Conservation (phyloP, 441 rosid species). For the Erodium moschatum region DNA sequence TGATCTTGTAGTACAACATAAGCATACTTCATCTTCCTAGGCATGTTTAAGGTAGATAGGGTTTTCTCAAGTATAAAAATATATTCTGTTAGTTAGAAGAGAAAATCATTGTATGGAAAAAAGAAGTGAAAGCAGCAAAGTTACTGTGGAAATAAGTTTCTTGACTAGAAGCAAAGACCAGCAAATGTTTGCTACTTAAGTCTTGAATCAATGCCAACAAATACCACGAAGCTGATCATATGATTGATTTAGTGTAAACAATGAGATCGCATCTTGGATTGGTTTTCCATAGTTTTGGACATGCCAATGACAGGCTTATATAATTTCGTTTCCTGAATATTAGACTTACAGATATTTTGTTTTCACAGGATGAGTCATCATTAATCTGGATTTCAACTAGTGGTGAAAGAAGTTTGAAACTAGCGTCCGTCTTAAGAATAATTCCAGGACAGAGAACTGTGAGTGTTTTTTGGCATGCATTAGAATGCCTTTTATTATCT, state of each 20-base stretch:
- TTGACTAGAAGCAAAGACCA: background rate
- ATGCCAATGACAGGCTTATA: background rate
- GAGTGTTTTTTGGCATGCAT: constrained; percentile 24
- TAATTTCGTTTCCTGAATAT: background rate
- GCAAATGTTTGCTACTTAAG: background rate
- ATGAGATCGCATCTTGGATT: background rate
- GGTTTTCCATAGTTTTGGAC: background rate
- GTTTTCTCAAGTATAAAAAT: background rate
- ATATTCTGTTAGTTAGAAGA: background rate
- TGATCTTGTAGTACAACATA: background rate
- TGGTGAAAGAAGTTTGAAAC: constrained; percentile 77
- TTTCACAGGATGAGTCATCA: constrained; percentile 75
- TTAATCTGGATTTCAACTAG: constrained; percentile 83
- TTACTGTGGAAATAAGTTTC: background rate
- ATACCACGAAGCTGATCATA: constrained; percentile 2
- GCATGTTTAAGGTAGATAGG: background rate
- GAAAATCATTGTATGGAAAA: background rate
- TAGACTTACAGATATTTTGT: constrained; percentile 15
- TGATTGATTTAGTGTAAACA: background rate
- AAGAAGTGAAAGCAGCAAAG: background rate
- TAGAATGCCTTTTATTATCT: background rate
- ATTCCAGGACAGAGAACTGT: constrained; percentile 98
- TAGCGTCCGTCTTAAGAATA: constrained; percentile 67
- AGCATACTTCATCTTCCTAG: background rate
- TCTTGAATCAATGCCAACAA: background rate